These are phyloP conservation scores for Inonotus hispidus DNA, from an alignment of 1,284 basidiomycete species.

Conservation along the genomic window DNA sequence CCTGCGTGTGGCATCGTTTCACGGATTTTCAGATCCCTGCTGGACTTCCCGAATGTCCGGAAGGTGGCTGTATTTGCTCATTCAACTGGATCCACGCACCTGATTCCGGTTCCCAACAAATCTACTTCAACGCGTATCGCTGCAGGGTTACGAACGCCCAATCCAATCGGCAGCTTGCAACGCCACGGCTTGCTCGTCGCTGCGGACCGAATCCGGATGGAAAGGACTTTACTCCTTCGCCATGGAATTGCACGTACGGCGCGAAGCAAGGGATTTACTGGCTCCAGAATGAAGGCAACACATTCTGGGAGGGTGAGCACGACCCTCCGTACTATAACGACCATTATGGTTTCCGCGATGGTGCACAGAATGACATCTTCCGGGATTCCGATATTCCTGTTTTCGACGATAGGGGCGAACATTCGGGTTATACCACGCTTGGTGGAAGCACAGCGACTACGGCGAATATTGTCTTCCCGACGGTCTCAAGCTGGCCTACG, in stretches of 20 bases:
- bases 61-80: constrained; percentile 60
- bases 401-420: constrained; percentile 8
- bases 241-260: constrained; percentile 63
- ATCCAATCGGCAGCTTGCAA: constrained; percentile 46
- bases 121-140: constrained; percentile 73
- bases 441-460: constrained; percentile 11
- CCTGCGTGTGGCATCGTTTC: constrained; percentile 63
- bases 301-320: constrained; percentile 53
- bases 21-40: constrained; percentile 62
- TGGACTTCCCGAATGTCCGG: constrained; percentile 61
- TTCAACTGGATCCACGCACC: constrained; percentile 69
- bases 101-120: constrained; percentile 42
- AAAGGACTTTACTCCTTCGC: constrained; percentile 37
- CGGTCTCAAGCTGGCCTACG: constrained; percentile 11
- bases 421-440: constrained; percentile 12
- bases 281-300: constrained; percentile 56
- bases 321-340: constrained; percentile 52
- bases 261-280: constrained; percentile 63
- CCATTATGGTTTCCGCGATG: constrained; percentile 52
- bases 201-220: constrained; percentile 48
- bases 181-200: constrained; percentile 46
- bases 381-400: constrained; percentile 29
- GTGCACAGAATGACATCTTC: constrained; percentile 63
- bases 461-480: constrained; percentile 6
- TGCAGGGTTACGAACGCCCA: constrained; percentile 58